Base-by-base conservation (phyloP, 768 basidiomycete species). In the Leccinum rimulosum region DNA sequence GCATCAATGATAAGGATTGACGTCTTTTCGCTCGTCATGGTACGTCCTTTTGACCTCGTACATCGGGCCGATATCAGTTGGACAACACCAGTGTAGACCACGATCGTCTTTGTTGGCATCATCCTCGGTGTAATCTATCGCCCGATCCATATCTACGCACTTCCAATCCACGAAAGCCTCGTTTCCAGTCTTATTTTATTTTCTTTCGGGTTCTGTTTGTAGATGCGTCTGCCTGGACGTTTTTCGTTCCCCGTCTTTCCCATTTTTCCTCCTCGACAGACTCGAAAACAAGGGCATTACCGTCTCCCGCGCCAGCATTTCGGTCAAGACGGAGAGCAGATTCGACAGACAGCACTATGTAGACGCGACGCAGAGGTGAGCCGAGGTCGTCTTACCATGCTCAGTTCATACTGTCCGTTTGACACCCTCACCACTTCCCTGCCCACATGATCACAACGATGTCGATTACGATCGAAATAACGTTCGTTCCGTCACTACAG, bases 211-310 rank as follows among this genome's bases (percentile, higher is more conserved):
- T 36, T 36, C 14, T 15, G 14, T 15, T 15, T 31, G 30, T 9
- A 6, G 30, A 31, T 6, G 6, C 30, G 6, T 9, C 14, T 36
- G 14, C 35, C 14, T 36, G 25, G 22, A 22, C 22, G 22, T 27
- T 4, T 27, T 3, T 27, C 27, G 3, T 27, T 27, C 27, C 33
- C 25, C 30, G n/a, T 15, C 43, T 15, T 12, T 36, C 5, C 30
- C 30, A 30, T 43, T 17, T 38, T 7, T 15, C 38, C 43, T 45
- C 22, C 45, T 47, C 22, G 22, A 8, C 19, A 59, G 54, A 49
- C 73, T 90, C 50, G 83, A 85, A 69, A 73, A 74, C 10, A 78
- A 76, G 60, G 88, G 88, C 7, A 73, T 84, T 51, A 73, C 82
- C 31, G 71, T 90, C 50, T 84, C 86, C 1, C 70, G 77, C n/a